Evolutionary conservation across 768 basidiomycete species (phyloP).

Genomic region (Mycena galopus): DNA sequence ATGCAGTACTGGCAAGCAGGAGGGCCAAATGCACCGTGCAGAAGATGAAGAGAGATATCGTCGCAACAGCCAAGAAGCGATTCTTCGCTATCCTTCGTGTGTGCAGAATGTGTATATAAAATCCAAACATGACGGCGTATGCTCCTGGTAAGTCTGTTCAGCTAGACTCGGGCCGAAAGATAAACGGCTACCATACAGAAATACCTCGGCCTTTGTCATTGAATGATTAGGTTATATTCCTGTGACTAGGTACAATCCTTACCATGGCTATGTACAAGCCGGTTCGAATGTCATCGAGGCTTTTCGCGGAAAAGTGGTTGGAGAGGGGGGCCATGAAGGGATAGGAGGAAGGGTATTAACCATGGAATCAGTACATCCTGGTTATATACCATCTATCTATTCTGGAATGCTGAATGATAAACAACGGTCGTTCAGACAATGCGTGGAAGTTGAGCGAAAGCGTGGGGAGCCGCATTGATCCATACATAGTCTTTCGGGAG

Average conservation of each 20-base stretch:
- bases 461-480: background rate
- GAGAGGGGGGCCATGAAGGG: background rate
- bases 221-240: background rate
- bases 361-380: background rate
- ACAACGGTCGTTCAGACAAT: background rate
- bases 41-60: constrained; percentile 12
- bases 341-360: background rate
- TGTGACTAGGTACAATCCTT: background rate
- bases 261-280: constrained; percentile 9
- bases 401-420: background rate
- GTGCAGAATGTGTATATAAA: constrained; percentile 11
- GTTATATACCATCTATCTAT: background rate
- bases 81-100: background rate
- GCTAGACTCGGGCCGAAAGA: background rate
- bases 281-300: background rate
- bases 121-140: constrained; percentile 14
- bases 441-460: background rate
- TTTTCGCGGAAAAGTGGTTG: background rate
- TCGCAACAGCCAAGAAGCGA: background rate
- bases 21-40: constrained; percentile 16
- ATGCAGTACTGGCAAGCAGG: background rate
- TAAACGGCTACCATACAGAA: constrained; percentile 8
- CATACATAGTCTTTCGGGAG: too few species aligned
- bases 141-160: background rate
- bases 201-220: background rate